Conservation (phyloP, 2,329 filamentous ascomycete genomes). For the Cladophialophora immunda region DNA sequence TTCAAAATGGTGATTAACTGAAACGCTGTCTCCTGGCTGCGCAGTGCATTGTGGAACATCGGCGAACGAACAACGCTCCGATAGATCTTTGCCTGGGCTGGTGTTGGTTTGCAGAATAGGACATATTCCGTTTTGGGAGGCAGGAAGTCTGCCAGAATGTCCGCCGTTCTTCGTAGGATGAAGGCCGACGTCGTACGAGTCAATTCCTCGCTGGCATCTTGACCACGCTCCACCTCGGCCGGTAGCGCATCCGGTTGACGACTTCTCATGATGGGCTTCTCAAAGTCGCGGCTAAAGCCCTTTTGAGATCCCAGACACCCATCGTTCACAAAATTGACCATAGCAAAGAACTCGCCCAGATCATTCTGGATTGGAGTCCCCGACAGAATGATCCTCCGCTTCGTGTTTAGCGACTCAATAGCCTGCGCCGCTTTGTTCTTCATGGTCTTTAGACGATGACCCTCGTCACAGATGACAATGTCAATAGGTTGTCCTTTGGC, state of each 20-base stretch:
- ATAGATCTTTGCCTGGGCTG: slow-evolving; percentile 68
- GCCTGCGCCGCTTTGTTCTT: slow-evolving; percentile 74
- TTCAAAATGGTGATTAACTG: slow-evolving; percentile 77
- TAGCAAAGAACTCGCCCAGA: slow-evolving; percentile 71
- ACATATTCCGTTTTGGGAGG: slow-evolving; percentile 74
- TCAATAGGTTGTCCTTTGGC: slow-evolving; percentile 71
- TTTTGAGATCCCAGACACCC: slow-evolving; percentile 69
- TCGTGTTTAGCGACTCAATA: slow-evolving; percentile 70
- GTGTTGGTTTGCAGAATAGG: slow-evolving; percentile 70
- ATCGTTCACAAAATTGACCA: slow-evolving; percentile 75
- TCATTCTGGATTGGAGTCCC: slow-evolving; percentile 76
- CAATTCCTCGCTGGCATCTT: slow-evolving; percentile 68
- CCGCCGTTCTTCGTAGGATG: slow-evolving; percentile 71
- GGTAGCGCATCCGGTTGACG: slow-evolving; percentile 69
- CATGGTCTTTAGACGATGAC: slow-evolving; percentile 72
- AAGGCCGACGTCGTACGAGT: slow-evolving; percentile 68
- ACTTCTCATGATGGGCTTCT: slow-evolving; percentile 69
- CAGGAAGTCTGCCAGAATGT: slow-evolving; percentile 71
- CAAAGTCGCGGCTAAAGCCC: slow-evolving; percentile 71
- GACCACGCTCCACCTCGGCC: slow-evolving; percentile 70
- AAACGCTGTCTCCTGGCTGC: slow-evolving; percentile 67
- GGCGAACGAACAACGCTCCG: slow-evolving; percentile 71
- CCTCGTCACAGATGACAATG: slow-evolving; percentile 75
- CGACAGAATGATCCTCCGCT: slow-evolving; percentile 69
- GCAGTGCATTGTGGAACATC: slow-evolving; percentile 68